Evolutionary conservation across 1,284 basidiomycete genomes (phyloP), one percentile per base, ranked within the genome.

Genomic region (Vanrija pseudolonga): DNA sequence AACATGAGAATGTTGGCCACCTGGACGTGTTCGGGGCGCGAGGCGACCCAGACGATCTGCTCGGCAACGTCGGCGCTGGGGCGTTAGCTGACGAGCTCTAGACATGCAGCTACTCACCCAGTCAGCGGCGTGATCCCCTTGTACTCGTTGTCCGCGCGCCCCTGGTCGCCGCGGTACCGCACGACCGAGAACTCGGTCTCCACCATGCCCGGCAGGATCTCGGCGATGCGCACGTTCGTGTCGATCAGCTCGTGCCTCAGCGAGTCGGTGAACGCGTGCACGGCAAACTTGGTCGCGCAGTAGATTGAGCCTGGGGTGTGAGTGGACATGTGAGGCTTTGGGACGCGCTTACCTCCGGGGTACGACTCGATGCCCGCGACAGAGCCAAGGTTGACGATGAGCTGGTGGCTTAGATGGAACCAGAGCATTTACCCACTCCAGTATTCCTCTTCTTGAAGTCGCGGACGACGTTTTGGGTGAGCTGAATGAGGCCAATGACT

Each of bases 381-480:
- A 14, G 90, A 94, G 45, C 96, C 94, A 55, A 99, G 80, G 77
- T 96, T 95, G 78, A 99, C 96, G 63, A 99, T 81, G 77, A 97
- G 94, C 69, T 71, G 43, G 4, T 17, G 3, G 32, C 50, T 55
- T 4, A 59, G 53, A 19, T 8, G 22, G 2, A 2, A 37, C 19
- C 17, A 22, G 19, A 6, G 26, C 20, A 20, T n/a, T 18, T 11
- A 60, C 70, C 45, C 43, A 71, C 69, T 0, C 96, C 96, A 0
- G 85, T 77, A 63, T 89, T 84, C 67, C 85, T 87, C 59, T 82
- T 82, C 78, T 93, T 98, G 83, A 98, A 97, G 61, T 91, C 91
- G 87, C 60, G 60, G 9, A 75, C 71, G 18, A 72, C 59, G 47
- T 67, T 59, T 58, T 75, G 73, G 22, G 73, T 75, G 11, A 75